Base-by-base conservation (phyloP, 345 rosid species). In the Raphanus raphanistrum region DNA sequence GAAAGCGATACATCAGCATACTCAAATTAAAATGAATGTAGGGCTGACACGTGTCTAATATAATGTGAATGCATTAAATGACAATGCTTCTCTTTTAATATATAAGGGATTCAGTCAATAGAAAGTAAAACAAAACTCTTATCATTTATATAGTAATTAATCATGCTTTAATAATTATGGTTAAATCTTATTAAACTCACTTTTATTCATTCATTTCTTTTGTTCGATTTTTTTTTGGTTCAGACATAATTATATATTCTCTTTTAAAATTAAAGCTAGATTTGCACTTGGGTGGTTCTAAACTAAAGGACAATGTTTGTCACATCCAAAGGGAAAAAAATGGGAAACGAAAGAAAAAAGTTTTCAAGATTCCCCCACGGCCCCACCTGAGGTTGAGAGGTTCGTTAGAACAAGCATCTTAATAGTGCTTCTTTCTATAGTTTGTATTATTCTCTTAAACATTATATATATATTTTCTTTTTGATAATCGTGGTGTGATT, bases 251-350 rank as follows among this genome's bases (percentile, higher is more conserved):
- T 33, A 1, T 21, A 41, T 21, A 3, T 57, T 9, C 0, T 21
- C 3, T 45, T 16, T 65, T 4, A 3, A 65, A 10, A 16, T 12
- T 10, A 66, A 66, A 75, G 59, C 32, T 38, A 41, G 48, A 17
- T 28, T 48, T 68, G 68, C 63, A 48, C 29, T 61, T 32, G 54
- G 32, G 74, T 60, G 73, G 68, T 62, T 32, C 3, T 61, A 76
- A 48, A 32, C 36, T 50, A 25, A 76, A 61, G 54, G 16, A 45
- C 54, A 45, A 45, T 45, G 6, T 45, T 43, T 70, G 70, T 70
- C 70, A 27, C 21, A 61, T 50, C 64, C 4, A 27, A 21, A 41
- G 63, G 63, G 3, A 9, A 59, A 17, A 17, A 29, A 43, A 31
- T 26, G 13, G 41, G 15, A 38, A 66, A 45, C 5, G 31, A 28